Percentiles rank a stretch among this genome's conserved stretches.
phyloP scores from a whole-genome alignment of 1,284 basidiomycete genomes.

The Vanrija sp. region DNA sequence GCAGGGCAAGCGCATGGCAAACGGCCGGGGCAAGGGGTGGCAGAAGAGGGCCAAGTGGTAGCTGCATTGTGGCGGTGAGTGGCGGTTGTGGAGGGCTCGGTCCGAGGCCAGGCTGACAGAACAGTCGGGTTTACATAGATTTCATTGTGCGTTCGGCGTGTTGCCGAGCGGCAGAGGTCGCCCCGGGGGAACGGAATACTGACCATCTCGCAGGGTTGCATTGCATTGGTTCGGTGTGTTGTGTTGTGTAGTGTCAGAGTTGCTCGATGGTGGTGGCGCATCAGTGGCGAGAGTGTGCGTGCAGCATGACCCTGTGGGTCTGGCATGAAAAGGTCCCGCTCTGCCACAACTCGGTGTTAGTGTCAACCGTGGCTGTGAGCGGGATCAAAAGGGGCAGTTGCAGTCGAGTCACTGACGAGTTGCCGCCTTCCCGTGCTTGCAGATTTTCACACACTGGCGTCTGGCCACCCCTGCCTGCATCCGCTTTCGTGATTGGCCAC shows the following conservation, averaged over 20 bases:
- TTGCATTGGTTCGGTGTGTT: slow-evolving; percentile 15
- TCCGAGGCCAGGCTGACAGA: too few relatives aligned
- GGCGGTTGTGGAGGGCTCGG: too few relatives aligned
- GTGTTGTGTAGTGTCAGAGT: neutral
- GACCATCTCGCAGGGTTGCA: slow-evolving; percentile 15
- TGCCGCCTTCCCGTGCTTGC: neutral
- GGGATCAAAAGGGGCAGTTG: neutral
- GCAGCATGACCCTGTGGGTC: neutral
- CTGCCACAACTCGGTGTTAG: neutral
- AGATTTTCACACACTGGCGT: neutral
- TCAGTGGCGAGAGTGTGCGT: too few relatives aligned
- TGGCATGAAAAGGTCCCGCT: neutral
- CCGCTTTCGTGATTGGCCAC: neutral
- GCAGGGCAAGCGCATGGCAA: slow-evolving; percentile 65
- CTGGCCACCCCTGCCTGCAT: neutral
- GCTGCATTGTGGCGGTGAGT: neutral
- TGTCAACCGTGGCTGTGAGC: too few relatives aligned
- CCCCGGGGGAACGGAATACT: neutral
- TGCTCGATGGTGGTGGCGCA: neutral
- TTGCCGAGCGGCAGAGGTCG: neutral
- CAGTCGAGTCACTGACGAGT: neutral
- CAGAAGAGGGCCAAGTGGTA: slow-evolving; percentile 58
- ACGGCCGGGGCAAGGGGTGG: slow-evolving; percentile 68
- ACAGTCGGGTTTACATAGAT: slow-evolving; percentile 11
- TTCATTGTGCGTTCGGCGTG: slow-evolving; percentile 19